Base-by-base conservation (phyloP, 352 stramenopile genomes). In the Phytophthora sp. region DNA sequence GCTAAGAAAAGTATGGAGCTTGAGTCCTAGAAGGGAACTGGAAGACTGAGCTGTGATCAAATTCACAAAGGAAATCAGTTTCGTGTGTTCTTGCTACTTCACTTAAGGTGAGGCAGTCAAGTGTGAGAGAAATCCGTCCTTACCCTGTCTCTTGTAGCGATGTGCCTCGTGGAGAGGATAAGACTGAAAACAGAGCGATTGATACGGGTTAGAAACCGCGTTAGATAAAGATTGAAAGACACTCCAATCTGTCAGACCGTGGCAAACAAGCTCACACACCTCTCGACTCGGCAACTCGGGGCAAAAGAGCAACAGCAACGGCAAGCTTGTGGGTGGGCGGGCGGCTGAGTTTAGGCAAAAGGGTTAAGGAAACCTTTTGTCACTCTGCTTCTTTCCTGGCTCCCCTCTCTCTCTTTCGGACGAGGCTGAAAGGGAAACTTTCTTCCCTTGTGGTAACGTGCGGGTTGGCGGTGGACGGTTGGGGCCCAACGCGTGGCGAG, bases 401-500 rank as follows among this genome's bases (percentile, higher is more conserved):
- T 27, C 29, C 24, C 35, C 45, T 49, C n/a, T 36, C 54, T 65
- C 54, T 38, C 31, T 67, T n/a, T 39, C 18, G 16, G 35, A 54
- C n/a, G 36, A 58, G 36, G 36, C 12, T 44, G 1, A 54, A 27
- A 41, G 31, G 39, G 35, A 54, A 50, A 18, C 11, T 20, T 39
- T 29, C 47, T 8, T 41, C 29, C 29, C 21, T 49, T 29, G 50
- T 20, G 55, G 39, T 51, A 56, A 50, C 44, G 36, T 59, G 47
- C 45, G 50, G 46, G 55, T 50, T 57, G 49, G 41, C 39, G 45
- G 61, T 45, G 46, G 63, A 75, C 68, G 63, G 63, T 75, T 72
- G 63, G 63, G 46, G 52, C 24, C 47, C 68, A 75, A 75, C 68
- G 63, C 68, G 68, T 75, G 57, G 56, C 63, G 39, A 69, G 56